Evolutionary conservation across 2,329 filamentous ascomycete genomes (phyloP).

Genomic region (Alternaria brassicicola): DNA sequence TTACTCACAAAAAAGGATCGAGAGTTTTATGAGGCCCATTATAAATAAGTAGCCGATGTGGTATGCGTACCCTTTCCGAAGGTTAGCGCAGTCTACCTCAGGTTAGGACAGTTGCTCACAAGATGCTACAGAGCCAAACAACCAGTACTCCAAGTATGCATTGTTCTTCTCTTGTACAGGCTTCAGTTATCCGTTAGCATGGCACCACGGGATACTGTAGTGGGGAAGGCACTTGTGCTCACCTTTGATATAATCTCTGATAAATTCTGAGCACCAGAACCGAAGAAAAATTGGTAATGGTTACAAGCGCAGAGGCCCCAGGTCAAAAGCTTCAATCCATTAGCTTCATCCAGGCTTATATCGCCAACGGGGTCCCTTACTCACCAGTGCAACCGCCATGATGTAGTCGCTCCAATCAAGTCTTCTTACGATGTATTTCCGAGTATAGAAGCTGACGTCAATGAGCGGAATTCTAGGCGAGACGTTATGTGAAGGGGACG

Average conservation of each 20-base stretch:
- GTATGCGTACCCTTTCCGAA: slow-evolving; percentile 27
- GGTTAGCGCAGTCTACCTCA: background rate
- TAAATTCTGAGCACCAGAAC: slow-evolving; percentile 22
- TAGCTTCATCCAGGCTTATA: background rate
- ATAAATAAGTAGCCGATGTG: slow-evolving; percentile 34
- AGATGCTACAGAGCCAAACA: slow-evolving; percentile 18
- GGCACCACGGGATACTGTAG: background rate
- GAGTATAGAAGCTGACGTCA: slow-evolving; percentile 32
- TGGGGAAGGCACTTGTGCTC: background rate
- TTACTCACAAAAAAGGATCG: slow-evolving; percentile 23
- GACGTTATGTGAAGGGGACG: background rate
- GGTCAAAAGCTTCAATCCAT: slow-evolving; percentile 24
- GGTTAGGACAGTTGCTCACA: slow-evolving; percentile 7
- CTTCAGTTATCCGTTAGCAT: background rate
- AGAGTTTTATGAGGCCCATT: slow-evolving; percentile 34
- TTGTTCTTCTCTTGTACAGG: background rate
- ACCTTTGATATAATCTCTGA: slow-evolving; percentile 1
- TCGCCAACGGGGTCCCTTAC: background rate
- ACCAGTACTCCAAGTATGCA: background rate
- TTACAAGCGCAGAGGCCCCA: slow-evolving; percentile 40
- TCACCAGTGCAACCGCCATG: slow-evolving; percentile 29
- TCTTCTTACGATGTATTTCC: slow-evolving; percentile 31
- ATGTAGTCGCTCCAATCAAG: slow-evolving; percentile 35
- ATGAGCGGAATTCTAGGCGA: background rate
- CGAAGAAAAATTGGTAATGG: slow-evolving; percentile 34